Evolutionary conservation across 2,329 filamentous ascomycete species (phyloP).

Genomic region (Neonectria hederae): DNA sequence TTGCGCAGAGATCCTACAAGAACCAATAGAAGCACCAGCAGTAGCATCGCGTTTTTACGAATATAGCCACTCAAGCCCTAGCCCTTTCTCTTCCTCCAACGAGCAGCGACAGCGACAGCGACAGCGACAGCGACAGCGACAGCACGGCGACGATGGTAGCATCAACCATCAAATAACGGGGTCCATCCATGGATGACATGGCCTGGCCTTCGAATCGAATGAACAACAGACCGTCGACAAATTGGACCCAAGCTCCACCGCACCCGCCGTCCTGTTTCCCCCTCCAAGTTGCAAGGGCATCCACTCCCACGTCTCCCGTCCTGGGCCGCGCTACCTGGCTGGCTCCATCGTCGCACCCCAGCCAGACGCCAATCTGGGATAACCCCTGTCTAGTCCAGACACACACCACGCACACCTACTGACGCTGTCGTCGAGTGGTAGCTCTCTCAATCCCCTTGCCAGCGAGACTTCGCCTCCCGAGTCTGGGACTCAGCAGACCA

Average conservation of each 20-base stretch:
- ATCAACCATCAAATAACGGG: background rate
- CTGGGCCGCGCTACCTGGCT: constrained; percentile 12
- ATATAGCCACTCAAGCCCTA: background rate
- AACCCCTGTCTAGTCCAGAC: constrained; percentile 40
- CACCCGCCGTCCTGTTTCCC: constrained; percentile 23
- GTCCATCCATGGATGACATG: constrained; percentile 5
- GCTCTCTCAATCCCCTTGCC: constrained; percentile 2
- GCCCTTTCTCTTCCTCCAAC: background rate
- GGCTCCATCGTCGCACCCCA: constrained; percentile 29
- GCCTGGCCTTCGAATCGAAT: constrained; percentile 13
- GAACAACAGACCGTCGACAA: constrained; percentile 21
- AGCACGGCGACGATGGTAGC: background rate
- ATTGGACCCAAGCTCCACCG: constrained; percentile 23
- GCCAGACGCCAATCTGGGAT: constrained; percentile 39
- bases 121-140: no score
- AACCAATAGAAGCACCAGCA: background rate
- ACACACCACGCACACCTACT: constrained; percentile 27
- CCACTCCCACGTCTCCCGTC: constrained; percentile 22
- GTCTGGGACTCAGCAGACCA: background rate
- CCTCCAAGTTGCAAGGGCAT: constrained; percentile 13
- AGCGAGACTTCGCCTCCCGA: background rate
- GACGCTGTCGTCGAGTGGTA: background rate
- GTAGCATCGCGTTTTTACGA: background rate
- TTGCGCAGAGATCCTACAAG: background rate
- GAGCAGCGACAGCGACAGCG: background rate